Percentiles rank a stretch among this genome's conserved stretches.
phyloP scores from a whole-genome alignment of 768 basidiomycete genomes.

The Rhizopogon rudus region DNA sequence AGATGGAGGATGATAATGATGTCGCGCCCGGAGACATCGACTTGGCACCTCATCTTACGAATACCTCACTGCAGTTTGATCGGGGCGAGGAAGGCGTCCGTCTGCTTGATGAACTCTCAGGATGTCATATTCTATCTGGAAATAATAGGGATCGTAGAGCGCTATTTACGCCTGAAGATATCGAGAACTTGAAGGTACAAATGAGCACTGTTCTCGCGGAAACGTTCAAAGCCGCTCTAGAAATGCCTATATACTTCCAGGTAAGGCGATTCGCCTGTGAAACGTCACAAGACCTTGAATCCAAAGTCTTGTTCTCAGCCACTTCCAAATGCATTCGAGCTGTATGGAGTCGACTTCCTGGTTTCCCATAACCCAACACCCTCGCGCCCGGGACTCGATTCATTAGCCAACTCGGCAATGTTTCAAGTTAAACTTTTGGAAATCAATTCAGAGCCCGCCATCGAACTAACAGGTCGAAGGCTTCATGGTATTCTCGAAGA shows the following conservation, averaged over 20 bases:
- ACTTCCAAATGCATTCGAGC: conserved; percentile 88
- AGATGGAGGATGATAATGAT: conserved; percentile 20
- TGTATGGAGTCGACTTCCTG: conserved; percentile 93
- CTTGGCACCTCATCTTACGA: conserved; percentile 81
- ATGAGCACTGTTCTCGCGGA: conserved; percentile 68
- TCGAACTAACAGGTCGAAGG: conserved; percentile 85
- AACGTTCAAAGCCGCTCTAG: conserved; percentile 80
- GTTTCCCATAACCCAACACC: conserved; percentile 41
- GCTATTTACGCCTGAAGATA: conserved; percentile 32
- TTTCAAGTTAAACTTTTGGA: conserved; percentile 78
- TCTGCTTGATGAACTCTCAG: conserved; percentile 75
- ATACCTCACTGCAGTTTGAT: conserved; percentile 79
- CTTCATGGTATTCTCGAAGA: conserved; percentile 78
- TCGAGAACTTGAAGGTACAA: conserved; percentile 51
- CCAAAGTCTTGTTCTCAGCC: conserved; percentile 39
- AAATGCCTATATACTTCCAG: conserved; percentile 83
- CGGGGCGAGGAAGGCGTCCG: conserved; percentile 67
- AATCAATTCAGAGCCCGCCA: conserved; percentile 94
- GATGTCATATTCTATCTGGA: conserved; percentile 47
- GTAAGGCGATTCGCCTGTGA: conserved; percentile 29
- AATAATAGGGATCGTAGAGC: background rate
- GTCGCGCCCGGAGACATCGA: conserved; percentile 30
- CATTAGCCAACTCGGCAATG: conserved; percentile 2
- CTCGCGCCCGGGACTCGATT: conserved; percentile 11
- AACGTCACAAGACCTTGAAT: no score